Base-by-base conservation (phyloP, 176 grass and related monocot species). In the Bonia amplexicaulis region DNA sequence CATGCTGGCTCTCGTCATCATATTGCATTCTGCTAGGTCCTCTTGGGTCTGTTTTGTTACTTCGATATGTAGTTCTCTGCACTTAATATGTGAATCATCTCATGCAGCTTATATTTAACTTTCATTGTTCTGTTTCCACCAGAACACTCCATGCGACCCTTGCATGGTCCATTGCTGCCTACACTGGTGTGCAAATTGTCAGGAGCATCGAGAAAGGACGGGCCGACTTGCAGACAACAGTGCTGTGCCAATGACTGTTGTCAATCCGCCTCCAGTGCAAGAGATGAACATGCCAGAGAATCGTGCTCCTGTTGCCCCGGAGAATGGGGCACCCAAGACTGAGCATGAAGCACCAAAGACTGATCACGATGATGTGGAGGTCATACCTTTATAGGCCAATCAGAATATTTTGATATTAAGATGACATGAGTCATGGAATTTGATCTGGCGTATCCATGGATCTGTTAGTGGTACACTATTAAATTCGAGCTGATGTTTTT, bases 151-250 rank as follows among this genome's bases (percentile, higher is more conserved):
- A 5, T 95, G 87, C 41, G 91, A 98, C 71, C 93, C 96, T 53
- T 98, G 96, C 77, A 88, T 91, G 82, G 91, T 92, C 77, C 96
- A 98, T 71, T 98, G 93, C 78, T 98, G 96, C 51, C 59, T 98
- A 85, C 96, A 95, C 70, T 98, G 96, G 93, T 95, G 96, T 20
- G 96, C 93, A 1, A 93, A 93, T 67, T 98, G 96, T 59, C 96
- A 98, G 82, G 96, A 98, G 83, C 96, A 98, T 69, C 87, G 93
- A 1, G 96, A 98, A 86, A 93, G 94, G 87, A 95, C 76, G 77
- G 88, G 93, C 9, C 91, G 87, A 29, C 89, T 95, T 13, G 89
- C 86, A n/a, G 93, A 95, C 61, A 90, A 87, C 83, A 83, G 53
- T 23, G 80, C 83, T 0, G 78, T 87, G 77, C 91, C 76, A 7